Conservation (phyloP, 306 rosid species). For the Quercus rubra region DNA sequence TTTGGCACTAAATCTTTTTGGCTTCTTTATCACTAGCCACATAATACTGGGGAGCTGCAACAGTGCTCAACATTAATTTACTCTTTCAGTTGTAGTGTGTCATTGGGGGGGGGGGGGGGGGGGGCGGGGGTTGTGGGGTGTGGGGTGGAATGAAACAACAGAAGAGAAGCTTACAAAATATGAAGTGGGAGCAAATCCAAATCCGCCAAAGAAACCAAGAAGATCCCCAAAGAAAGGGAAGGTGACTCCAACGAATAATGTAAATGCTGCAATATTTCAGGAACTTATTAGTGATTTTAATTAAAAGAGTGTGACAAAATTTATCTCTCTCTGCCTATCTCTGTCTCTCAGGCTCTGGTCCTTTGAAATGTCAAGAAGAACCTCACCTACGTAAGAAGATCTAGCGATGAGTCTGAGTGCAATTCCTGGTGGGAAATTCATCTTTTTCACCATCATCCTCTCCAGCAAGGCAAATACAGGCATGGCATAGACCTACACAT, state of each 20-base stretch:
- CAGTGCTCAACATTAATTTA: not conserved
- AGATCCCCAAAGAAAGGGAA: slow-evolving; percentile 97
- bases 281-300: not conserved
- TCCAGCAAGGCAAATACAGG: slow-evolving; percentile 82
- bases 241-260: slow-evolving; percentile 67
- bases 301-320: not conserved
- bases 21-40: slow-evolving; percentile 90
- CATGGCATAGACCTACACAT: slow-evolving; percentile 76
- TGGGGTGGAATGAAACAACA: not conserved
- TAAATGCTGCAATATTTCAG: slow-evolving; percentile 54
- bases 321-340: not conserved
- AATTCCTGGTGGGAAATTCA: slow-evolving; percentile 63
- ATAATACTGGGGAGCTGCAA: slow-evolving; percentile 86
- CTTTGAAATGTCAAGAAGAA: not conserved
- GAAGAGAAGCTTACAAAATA: slow-evolving; percentile 50
- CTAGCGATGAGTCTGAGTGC: slow-evolving; percentile 71
- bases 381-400: slow-evolving; percentile 70
- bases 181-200: slow-evolving; percentile 90
- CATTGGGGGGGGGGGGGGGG: too few relatives aligned
- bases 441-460: slow-evolving; percentile 47
- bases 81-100: not conserved
- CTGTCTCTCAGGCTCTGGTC: not conserved
- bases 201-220: slow-evolving; percentile 94
- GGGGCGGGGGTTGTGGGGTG: too few relatives aligned
- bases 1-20: slow-evolving; percentile 65